phyloP scores from a whole-genome alignment of 495 filamentous ascomycete species.

The Penicillium psychrofluorescens region DNA sequence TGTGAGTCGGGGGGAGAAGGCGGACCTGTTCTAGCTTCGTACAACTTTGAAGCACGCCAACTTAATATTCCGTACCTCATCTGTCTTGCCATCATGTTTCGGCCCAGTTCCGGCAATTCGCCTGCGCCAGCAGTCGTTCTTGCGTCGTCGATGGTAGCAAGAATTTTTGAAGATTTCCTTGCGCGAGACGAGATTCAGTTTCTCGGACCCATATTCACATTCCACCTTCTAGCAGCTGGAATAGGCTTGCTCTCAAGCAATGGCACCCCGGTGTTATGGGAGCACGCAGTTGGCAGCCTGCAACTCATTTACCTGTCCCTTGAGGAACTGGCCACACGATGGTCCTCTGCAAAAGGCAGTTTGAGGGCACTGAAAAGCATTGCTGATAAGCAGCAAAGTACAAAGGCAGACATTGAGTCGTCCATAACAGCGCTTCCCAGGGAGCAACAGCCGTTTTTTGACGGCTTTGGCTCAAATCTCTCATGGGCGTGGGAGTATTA shows the following conservation, averaged over 20 bases:
- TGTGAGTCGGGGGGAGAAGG: background rate
- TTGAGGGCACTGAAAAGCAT: slow-evolving; percentile 15
- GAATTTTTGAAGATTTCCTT: slow-evolving; percentile 20
- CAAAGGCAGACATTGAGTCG: background rate
- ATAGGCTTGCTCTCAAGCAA: slow-evolving; percentile 16
- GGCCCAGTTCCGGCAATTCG: slow-evolving; percentile 8
- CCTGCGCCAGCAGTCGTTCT: slow-evolving; percentile 12
- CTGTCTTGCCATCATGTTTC: slow-evolving; percentile 17
- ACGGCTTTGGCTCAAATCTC: slow-evolving; percentile 6
- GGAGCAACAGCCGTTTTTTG: slow-evolving; percentile 7
- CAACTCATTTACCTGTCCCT: slow-evolving; percentile 15
- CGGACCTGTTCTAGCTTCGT: background rate
- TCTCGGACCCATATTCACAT: slow-evolving; percentile 18
- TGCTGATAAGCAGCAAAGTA: slow-evolving; percentile 6
- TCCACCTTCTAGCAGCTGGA: slow-evolving; percentile 16
- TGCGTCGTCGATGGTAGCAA: slow-evolving; percentile 14
- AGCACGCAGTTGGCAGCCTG: slow-evolving; percentile 4
- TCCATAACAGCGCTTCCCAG: background rate
- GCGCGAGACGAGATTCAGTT: slow-evolving; percentile 19
- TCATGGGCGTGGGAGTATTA: slow-evolving; percentile 11
- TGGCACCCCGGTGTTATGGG: slow-evolving; percentile 6
- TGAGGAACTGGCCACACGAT: slow-evolving; percentile 15
- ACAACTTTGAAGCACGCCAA: slow-evolving; percentile 18
- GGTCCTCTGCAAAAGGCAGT: slow-evolving; percentile 18
- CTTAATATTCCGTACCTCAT: slow-evolving; percentile 18